phyloP scores from a whole-genome alignment of 345 rosid species.

The Aegle marmelos region DNA sequence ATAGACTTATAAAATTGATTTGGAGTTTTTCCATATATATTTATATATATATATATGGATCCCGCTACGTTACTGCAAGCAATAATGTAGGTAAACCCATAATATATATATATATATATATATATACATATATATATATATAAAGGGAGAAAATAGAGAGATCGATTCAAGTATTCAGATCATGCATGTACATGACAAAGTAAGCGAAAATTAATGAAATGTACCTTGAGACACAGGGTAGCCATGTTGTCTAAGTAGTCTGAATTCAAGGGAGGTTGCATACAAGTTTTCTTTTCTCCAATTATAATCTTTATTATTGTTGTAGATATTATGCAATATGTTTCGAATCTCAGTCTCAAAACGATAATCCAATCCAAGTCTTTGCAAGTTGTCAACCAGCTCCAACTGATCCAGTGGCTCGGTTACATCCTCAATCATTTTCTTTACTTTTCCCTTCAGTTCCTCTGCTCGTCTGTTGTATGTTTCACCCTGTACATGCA shows the following conservation, averaged over 20 bases:
- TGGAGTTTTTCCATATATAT: too few relatives aligned
- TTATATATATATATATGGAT: too few relatives aligned
- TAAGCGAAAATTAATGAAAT: too few relatives aligned
- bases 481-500: background rate
- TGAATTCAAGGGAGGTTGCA: background rate
- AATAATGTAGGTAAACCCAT: too few relatives aligned
- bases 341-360: background rate
- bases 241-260: constrained; percentile 4
- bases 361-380: constrained; percentile 12
- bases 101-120: too few relatives aligned
- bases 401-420: constrained; percentile 3
- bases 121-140: too few relatives aligned
- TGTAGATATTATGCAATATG: background rate
- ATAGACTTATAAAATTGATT: too few relatives aligned
- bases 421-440: background rate
- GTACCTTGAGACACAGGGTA: background rate
- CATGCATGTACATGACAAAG: too few relatives aligned
- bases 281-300: constrained; percentile 1
- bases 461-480: background rate
- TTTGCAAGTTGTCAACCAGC: constrained; percentile 13
- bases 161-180: too few relatives aligned
- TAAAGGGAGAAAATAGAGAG: too few relatives aligned
- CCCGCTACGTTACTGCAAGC: too few relatives aligned
- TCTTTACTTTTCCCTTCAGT: background rate
- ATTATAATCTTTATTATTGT: background rate